Evolutionary conservation across 345 rosid species (phyloP), one percentile per base, ranked within the genome.

Genomic region (Pugionium dolabratum): DNA sequence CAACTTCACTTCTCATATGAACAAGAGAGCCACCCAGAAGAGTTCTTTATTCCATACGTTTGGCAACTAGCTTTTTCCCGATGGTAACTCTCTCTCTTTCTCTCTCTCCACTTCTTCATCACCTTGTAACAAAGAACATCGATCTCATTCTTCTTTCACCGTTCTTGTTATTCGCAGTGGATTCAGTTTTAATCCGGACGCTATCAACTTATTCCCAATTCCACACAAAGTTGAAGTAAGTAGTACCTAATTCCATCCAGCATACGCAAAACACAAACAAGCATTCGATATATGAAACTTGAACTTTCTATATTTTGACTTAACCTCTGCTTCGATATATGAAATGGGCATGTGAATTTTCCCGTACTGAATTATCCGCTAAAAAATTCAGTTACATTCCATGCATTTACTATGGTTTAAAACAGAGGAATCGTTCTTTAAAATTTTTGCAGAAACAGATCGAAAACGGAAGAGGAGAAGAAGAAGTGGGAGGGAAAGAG

Each of bases 1-100:
- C 95, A 88, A 54, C 81, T 94, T 70, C 91, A 88, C 71, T 94
- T 94, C 81, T 90, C 99, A 25, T 94, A 94, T 29, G 99, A 94
- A 64, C 99, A 94, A 88, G 97, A 94, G 82, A 85, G 95, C 71
- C 92, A 94, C 70, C 91, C 99, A 0, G 96, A 94, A 80, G 99
- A 90, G 78, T 94, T 94, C 77, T 94, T 94, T 63, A 85, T 87
- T 50, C 99, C 99, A 57, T 94, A 90, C 39, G 79, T 94, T 45
- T 94, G 99, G 97, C 91, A 78, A 66, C 81, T 94, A 37, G 85
- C 85, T 41, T 66, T 90, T 32, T 79, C 92, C 40, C 75, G 71
- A 70, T 66, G 96, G 99, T 94, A 86, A 46, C 49, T 32, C 27
- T 69, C 9, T 25, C 36, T 66, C 9, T 31, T 36, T 70, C 69